Conservation (phyloP, 2,329 filamentous ascomycete genomes). For the Talaromyces albobiverticillius region DNA sequence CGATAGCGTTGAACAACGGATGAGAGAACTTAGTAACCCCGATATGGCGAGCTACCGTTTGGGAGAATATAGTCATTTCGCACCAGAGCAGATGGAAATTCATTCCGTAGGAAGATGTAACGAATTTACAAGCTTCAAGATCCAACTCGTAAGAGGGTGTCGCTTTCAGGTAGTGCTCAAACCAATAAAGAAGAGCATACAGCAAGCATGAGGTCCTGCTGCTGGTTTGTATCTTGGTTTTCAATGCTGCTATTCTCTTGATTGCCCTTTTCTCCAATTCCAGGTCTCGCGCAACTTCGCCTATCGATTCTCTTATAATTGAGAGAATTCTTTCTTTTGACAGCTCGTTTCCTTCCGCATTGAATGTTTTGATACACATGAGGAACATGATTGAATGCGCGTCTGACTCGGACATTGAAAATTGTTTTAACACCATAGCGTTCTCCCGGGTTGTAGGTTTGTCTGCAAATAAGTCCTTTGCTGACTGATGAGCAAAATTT, state of each 20-base stretch:
- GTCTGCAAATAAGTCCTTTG: not conserved
- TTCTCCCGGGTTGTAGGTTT: not conserved
- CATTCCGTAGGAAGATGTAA: not conserved
- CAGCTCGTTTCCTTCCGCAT: not conserved
- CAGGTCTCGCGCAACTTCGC: too few species aligned
- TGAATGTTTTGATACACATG: not conserved
- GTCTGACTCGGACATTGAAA: not conserved
- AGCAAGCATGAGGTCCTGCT: not conserved
- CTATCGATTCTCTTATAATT: not conserved
- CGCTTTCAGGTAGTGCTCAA: not conserved
- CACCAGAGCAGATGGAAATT: not conserved
- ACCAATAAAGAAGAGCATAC: not conserved
- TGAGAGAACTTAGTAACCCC: not conserved
- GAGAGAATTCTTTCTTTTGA: not conserved
- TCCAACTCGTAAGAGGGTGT: not conserved
- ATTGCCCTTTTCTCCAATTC: not conserved
- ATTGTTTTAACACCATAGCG: not conserved
- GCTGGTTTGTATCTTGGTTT: not conserved
- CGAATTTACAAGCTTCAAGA: not conserved
- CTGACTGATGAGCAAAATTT: not conserved
- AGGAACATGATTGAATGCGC: not conserved
- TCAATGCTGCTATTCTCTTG: not conserved
- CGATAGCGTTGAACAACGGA: not conserved
- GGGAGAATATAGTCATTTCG: not conserved
- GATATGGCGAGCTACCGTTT: not conserved